Base-by-base conservation (phyloP, 1,284 basidiomycete genomes). In the Anthracocystis panici-leucophaei region DNA sequence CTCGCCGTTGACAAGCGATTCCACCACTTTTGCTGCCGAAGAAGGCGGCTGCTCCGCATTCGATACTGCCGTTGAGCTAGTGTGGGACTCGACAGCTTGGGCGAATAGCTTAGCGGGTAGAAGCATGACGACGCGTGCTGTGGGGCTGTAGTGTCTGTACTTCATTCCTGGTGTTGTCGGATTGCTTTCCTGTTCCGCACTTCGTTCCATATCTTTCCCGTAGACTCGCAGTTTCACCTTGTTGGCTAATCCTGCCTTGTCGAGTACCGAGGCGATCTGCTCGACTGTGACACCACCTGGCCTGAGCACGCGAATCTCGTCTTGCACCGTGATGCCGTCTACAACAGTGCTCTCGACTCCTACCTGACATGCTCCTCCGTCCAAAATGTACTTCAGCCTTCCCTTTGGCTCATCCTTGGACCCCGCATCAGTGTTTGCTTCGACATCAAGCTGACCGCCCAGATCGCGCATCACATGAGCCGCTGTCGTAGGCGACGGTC, bases 81-180 rank as follows among this genome's bases (percentile, higher is more conserved):
- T 10, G 6, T 50, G 29, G 14, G 62, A 33, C 14, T 52, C 18
- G 14, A 67, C 35, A 3, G 72, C 72, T 5, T 21, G n/a, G 16
- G 66, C 59, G 27, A 67, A 67, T 3, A 71, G 59, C 29, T 52
- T 42, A 2, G 74, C 56, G 2, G 68, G 35, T 1, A 79, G 57
- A 41, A 80, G 60, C 55, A 83, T 65, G 0, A 82, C 56, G 0
- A 85, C 83, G 6, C 71, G 64, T 2, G 83, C 82, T 0, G 79
- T 88, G 1, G 96, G 96, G 27, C 95, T 93, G 85, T 99, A 99
- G 87, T 99, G 97, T 56, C 92, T 90, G 85, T 99, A 99, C 87
- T 99, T 99, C 95, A 98, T 97, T n/a, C 97, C 97, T 0, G 97
- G 97, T 0, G 97, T 99, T 1, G 94, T 95, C 2, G 96, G 96